Evolutionary conservation across 192 early-diverging fungal species (phyloP).

Genomic region (Coemansia sp.): DNA sequence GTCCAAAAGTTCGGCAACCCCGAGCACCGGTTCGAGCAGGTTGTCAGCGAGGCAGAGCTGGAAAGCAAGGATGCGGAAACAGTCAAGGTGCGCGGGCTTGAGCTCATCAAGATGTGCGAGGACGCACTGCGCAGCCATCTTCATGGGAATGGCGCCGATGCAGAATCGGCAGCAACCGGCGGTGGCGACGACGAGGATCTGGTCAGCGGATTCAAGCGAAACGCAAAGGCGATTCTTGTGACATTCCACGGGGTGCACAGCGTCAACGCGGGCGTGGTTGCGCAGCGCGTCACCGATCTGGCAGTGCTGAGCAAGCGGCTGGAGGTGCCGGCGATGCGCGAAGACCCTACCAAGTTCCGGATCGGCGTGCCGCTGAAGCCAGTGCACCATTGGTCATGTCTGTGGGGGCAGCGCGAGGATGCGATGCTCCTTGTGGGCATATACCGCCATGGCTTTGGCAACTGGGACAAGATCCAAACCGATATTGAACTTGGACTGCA

Average conservation of each 20-base stretch:
- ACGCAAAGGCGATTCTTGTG: conserved; percentile 73
- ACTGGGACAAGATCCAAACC: conserved; percentile 82
- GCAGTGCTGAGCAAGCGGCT: conserved; percentile 65
- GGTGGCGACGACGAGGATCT: conserved; percentile 46
- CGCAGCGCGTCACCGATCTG: conserved; percentile 76
- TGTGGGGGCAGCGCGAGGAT: conserved; percentile 92
- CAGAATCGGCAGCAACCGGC: conserved; percentile 17
- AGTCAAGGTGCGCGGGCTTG: conserved; percentile 47
- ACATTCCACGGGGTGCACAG: conserved; percentile 76
- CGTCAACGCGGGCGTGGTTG: conserved; percentile 82
- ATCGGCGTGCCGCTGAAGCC: conserved; percentile 77
- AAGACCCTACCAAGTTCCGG: conserved; percentile 73
- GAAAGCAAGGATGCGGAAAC: conserved; percentile 62
- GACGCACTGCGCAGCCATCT: conserved; percentile 55
- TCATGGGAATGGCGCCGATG: conserved; percentile 31
- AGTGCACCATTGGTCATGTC: conserved; percentile 79
- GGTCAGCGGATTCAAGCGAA: conserved; percentile 48
- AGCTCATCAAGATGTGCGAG: conserved; percentile 59
- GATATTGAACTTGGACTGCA: conserved; percentile 77
- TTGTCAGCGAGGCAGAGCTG: conserved; percentile 80
- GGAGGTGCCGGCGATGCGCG: conserved; percentile 41
- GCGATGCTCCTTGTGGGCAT: conserved; percentile 95
- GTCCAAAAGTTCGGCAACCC: conserved; percentile 84
- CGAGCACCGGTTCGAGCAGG: conserved; percentile 75
- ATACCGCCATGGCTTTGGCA: conserved; percentile 90